phyloP scores from a whole-genome alignment of 2,329 filamentous ascomycete species.

The Aspergillus sergii region DNA sequence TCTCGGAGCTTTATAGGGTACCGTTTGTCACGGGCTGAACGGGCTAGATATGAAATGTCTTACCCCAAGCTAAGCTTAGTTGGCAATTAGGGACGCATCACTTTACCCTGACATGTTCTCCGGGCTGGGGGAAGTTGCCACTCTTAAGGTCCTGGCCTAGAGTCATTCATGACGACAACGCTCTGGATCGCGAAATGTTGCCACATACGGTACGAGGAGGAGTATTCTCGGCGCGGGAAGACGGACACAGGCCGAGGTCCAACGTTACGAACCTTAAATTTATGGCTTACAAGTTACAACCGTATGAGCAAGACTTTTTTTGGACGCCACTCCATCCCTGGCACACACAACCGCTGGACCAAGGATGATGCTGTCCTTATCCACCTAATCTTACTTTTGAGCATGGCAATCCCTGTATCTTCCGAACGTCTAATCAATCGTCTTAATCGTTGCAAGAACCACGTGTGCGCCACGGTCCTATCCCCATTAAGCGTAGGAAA shows the following conservation, averaged over 20 bases:
- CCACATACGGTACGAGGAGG: not conserved
- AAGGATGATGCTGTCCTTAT: not conserved
- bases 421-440: not conserved
- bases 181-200: not conserved
- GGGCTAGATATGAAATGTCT: not conserved
- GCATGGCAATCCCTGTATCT: too few species aligned
- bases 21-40: not conserved
- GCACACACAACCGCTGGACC: not conserved
- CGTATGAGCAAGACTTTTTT: not conserved
- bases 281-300: not conserved
- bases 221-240: not conserved
- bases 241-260: not conserved
- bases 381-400: not conserved
- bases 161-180: not conserved
- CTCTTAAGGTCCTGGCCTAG: not conserved
- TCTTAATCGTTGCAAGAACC: constrained; percentile 4
- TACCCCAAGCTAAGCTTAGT: not conserved
- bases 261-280: not conserved
- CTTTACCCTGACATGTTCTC: not conserved
- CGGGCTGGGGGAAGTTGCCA: not conserved
- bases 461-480: constrained; percentile 3
- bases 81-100: not conserved
- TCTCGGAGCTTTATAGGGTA: not conserved
- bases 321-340: not conserved
- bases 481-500: not conserved